Percentiles rank a stretch among this genome's conserved stretches.
Conservation (phyloP, 441 rosid species). For the Populus tomentosa region DNA sequence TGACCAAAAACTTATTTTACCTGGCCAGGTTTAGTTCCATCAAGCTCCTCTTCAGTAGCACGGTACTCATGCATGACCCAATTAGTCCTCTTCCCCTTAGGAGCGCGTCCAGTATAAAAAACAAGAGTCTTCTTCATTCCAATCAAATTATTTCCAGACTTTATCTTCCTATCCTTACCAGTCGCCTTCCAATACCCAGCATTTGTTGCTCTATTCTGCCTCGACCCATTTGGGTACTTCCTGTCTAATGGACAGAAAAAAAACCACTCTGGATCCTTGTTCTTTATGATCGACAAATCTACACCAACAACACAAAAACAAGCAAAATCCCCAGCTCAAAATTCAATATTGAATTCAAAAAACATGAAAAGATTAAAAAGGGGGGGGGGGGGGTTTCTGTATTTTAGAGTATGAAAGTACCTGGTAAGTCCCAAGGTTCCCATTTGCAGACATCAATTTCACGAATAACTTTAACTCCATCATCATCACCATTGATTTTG, state of each 20-base stretch:
- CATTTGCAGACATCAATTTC: constrained; percentile 80
- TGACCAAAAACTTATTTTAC: constrained; percentile 20
- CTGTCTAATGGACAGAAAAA: constrained; percentile 82
- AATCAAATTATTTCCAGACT: constrained; percentile 46
- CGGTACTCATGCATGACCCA: constrained; percentile 96
- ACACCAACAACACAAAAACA: background rate
- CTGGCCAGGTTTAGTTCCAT: constrained; percentile 78
- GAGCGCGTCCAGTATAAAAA: constrained; percentile 75
- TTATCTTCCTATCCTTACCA: constrained; percentile 71
- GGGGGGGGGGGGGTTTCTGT: no score
- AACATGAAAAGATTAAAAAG: background rate
- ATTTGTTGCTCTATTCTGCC: constrained; percentile 72
- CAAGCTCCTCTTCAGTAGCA: constrained; percentile 61
- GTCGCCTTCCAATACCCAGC: constrained; percentile 95
- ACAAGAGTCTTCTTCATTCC: constrained; percentile 89
- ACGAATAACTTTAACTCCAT: constrained; percentile 48
- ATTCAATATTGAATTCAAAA: background rate
- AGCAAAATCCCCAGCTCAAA: background rate
- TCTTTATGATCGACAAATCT: constrained; percentile 53
- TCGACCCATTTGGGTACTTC: constrained; percentile 69
- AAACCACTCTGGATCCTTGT: constrained; percentile 73
- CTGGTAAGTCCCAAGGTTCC: constrained; percentile 93
- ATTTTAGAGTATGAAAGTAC: constrained; percentile 16
- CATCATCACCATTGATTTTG: constrained; percentile 59
- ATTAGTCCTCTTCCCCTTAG: constrained; percentile 53